Evolutionary conservation across 352 stramenopile genomes (phyloP), one percentile per base, ranked within the genome.

Genomic region (Phytophthora sp.): DNA sequence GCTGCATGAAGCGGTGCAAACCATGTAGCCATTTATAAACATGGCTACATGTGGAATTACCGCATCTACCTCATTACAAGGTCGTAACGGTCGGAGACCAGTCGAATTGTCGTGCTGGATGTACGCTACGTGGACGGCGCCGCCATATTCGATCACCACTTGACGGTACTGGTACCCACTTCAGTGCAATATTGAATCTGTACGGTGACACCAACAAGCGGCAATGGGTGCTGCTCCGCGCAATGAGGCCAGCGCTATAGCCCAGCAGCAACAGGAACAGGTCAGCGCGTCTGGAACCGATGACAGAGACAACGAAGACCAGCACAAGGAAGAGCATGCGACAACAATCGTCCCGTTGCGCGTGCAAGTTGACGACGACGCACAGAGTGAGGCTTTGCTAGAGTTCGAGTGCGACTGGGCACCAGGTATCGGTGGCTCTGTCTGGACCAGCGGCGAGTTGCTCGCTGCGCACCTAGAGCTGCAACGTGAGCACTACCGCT

Each of bases 381-480:
- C 35, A 16, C 39, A 69, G n/a, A 63, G 65, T 3, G 71, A 77
- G 20, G 52, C 26, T 21, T 16, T 69, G 47, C 63, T 94, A 33
- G 61, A 82, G 66, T 91, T 95, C 42, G 71, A 83, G 57, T 95
- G 86, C 70, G 76, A 93, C 62, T 95, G 86, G 86, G 71, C 84
- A 50, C 73, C 91, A 26, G 86, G 86, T 52, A 95, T 95, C 63
- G 86, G 86, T 57, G 86, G 86, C 47, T 93, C 83, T 11, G 71
- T 95, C 26, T 95, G 86, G 86, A 95, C 86, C 3, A 95, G 86
- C 56, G 86, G 84, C 5, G 74, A 90, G 72, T 74, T 95, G 23
- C 73, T 95, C 18, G 79, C 76, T 15, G 74, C 77, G 4, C 76
- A 93, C 46, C 59, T 95, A 21, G 73, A 86, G 66, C 49, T 76